Evolutionary conservation across 2,329 filamentous ascomycete species (phyloP).

Genomic region (Hymenoscyphus fraxineus): DNA sequence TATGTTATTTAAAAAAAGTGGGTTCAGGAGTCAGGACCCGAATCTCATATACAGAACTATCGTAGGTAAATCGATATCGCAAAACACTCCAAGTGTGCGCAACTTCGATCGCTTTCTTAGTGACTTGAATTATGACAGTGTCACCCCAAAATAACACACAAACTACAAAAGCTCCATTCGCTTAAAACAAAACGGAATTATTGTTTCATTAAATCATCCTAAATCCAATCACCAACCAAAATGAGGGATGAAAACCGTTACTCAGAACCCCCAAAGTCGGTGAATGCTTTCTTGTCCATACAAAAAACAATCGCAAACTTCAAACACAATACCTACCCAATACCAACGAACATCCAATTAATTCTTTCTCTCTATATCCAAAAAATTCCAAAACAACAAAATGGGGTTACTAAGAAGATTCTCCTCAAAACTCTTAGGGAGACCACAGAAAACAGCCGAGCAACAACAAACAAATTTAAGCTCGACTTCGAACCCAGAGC

Average conservation of each 20-base stretch:
- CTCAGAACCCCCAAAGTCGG: background rate
- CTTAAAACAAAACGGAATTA: background rate
- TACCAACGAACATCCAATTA: no score
- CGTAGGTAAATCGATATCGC: no score
- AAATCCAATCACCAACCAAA: background rate
- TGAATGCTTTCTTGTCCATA: background rate
- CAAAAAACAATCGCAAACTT: background rate
- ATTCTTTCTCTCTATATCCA: no score
- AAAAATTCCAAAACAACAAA: no score
- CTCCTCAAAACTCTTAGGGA: no score
- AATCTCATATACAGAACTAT: no score
- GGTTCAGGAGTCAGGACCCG: no score
- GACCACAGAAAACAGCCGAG: background rate
- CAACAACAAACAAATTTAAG: background rate
- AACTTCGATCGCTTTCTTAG: no score
- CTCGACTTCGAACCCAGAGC: background rate
- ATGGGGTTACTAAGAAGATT: no score
- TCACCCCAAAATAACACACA: background rate
- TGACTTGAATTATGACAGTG: no score
- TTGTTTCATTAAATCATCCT: background rate
- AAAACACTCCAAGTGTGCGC: no score
- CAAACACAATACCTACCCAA: background rate
- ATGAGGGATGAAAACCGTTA: background rate
- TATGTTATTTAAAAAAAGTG: no score
- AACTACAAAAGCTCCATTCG: background rate